Conservation (phyloP, 2,329 filamentous ascomycete species). For the Lecanicillium sp. region DNA sequence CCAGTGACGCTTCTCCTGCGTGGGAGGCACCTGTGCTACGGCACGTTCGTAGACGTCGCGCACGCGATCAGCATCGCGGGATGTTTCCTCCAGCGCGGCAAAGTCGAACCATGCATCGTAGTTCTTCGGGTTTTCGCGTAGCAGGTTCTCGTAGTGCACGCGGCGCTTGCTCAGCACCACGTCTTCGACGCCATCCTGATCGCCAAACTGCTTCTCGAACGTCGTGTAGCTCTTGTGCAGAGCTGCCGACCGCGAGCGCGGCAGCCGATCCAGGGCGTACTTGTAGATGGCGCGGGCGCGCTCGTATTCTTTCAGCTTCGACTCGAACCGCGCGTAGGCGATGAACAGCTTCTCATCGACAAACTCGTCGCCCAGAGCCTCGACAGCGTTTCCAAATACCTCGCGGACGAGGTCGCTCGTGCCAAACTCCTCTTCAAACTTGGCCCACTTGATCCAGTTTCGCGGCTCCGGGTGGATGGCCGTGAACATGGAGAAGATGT, state of each 20-base stretch:
- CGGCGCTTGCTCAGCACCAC: conserved; percentile 91
- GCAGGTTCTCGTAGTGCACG: conserved; percentile 88
- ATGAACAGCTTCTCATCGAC: conserved; percentile 96
- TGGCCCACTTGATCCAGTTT: conserved; percentile 99
- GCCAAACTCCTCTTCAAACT: conserved; percentile 93
- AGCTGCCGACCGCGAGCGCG: conserved; percentile 74
- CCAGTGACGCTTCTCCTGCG: conserved; percentile 96
- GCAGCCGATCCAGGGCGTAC: conserved; percentile 86
- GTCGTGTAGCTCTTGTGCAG: conserved; percentile 94
- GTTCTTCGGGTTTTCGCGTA: conserved; percentile 91
- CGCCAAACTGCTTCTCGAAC: conserved; percentile 97
- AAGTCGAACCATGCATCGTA: conserved; percentile 98
- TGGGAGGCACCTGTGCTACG: conserved; percentile 90
- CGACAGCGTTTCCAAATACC: conserved; percentile 82
- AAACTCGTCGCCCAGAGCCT: conserved; percentile 86
- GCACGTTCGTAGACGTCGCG: conserved; percentile 93
- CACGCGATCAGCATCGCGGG: conserved; percentile 74
- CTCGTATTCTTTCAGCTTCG: conserved; percentile 92
- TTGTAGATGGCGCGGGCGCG: conserved; percentile 93
- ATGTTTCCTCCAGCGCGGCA: conserved; percentile 79
- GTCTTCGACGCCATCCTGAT: conserved; percentile 87
- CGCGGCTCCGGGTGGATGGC: conserved; percentile 88
- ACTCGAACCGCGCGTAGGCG: conserved; percentile 89
- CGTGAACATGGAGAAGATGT: conserved; percentile 85
- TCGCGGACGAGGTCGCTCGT: conserved; percentile 88